A percentile compares a stretch with the other conserved stretches of the same genome.
Conservation (phyloP, 345 rosid species). For the Arabis alpina region DNA sequence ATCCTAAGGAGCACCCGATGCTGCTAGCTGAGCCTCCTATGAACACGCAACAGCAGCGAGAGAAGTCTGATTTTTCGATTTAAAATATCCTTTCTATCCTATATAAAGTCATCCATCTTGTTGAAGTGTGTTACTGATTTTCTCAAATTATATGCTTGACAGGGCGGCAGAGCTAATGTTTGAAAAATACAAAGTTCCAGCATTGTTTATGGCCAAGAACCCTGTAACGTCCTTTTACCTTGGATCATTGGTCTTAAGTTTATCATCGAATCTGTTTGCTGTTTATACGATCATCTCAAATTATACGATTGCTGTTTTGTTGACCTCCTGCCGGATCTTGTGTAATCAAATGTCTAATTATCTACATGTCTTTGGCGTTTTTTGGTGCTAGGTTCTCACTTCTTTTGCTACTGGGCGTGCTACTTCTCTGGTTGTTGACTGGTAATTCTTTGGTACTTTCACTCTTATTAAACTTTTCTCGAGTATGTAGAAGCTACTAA, state of each 20-base stretch:
- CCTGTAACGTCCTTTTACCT: conserved; percentile 60
- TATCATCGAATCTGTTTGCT: not conserved
- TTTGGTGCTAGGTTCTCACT: conserved; percentile 69
- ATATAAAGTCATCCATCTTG: no score
- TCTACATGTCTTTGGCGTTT: not conserved
- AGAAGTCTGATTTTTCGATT: conserved; percentile 50
- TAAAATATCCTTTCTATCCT: not conserved
- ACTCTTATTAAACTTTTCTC: not conserved
- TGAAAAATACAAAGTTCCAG: conserved; percentile 87
- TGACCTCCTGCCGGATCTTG: not conserved
- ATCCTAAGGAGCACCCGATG: conserved; percentile 96
- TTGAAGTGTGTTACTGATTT: conserved; percentile 6
- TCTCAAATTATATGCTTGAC: conserved; percentile 36
- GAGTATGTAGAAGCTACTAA: conserved; percentile 11
- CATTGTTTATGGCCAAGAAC: conserved; percentile 88
- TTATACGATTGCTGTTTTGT: not conserved
- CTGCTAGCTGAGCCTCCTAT: conserved; percentile 87
- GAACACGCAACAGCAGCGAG: conserved; percentile 83
- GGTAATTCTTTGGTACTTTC: conserved; percentile 47
- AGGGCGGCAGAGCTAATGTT: conserved; percentile 91
- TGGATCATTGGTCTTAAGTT: not conserved
- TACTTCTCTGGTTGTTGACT: conserved; percentile 89
- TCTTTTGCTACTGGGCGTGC: conserved; percentile 96
- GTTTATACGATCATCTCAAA: no score
- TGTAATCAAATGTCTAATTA: not conserved